These are phyloP conservation scores for Aurantiochytrium sp. DNA, from an alignment of 108 stramenopile genomes.

Conservation along the genomic window DNA sequence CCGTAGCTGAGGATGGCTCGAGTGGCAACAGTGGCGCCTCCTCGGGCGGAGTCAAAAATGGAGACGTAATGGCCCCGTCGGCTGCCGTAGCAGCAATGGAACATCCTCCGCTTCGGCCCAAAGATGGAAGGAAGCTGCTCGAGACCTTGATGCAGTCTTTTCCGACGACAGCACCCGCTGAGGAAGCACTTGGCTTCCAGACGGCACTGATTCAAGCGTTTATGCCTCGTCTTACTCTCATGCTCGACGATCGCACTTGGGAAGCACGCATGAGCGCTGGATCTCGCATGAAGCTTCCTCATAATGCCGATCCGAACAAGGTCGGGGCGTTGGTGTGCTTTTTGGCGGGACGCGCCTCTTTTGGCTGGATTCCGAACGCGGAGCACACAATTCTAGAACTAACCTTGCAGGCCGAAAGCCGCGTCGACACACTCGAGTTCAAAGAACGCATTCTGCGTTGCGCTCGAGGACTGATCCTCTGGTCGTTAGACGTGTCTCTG, in stretches of 20 bases:
- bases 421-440: not conserved
- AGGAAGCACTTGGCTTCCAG: not conserved
- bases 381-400: not conserved
- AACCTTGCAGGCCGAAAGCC: not conserved
- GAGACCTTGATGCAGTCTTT: not conserved
- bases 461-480: not conserved
- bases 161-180: not conserved
- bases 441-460: not conserved
- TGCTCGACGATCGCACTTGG: constrained; percentile 10
- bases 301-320: not conserved
- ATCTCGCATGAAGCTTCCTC: not conserved
- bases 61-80: not conserved
- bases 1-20: not conserved
- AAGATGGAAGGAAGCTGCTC: not conserved
- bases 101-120: not conserved
- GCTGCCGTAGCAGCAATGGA: not conserved
- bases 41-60: not conserved
- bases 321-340: not conserved
- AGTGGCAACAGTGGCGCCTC: not conserved
- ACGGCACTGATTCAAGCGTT: not conserved
- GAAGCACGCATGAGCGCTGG: not conserved
- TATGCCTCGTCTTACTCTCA: not conserved
- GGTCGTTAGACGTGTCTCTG: not conserved
- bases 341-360: not conserved
- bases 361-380: not conserved